These are phyloP conservation scores for Meyerozyma athensensis DNA, from an alignment of 1,139 yeast species.

Conservation along the genomic window DNA sequence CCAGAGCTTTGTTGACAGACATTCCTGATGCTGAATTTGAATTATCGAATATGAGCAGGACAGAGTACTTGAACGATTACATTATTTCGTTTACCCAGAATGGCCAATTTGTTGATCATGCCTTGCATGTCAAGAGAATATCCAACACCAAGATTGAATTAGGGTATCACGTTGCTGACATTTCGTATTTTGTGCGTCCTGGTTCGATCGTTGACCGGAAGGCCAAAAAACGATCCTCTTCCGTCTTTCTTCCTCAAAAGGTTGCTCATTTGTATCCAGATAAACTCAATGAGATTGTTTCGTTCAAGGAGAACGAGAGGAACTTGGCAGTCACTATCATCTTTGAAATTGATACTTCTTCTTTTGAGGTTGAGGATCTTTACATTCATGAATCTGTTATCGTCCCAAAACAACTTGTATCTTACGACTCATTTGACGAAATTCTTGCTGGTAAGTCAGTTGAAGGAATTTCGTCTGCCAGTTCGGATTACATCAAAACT, in stretches of 20 bases:
- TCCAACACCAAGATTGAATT: conserved; percentile 59
- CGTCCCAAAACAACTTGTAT: conserved; percentile 53
- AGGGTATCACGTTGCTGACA: conserved; percentile 81
- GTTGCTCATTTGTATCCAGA: conserved; percentile 65
- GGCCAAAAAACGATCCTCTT: conserved; percentile 83
- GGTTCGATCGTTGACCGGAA: conserved; percentile 82
- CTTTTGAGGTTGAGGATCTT: conserved; percentile 70
- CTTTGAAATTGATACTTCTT: conserved; percentile 72
- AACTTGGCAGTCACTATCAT: conserved; percentile 75
- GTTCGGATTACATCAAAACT: conserved; percentile 63
- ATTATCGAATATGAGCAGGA: conserved; percentile 38
- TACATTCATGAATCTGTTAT: conserved; percentile 74
- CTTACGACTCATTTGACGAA: conserved; percentile 50
- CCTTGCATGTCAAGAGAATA: conserved; percentile 66
- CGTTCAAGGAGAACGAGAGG: conserved; percentile 58
- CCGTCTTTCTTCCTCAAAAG: conserved; percentile 87
- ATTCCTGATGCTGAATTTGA: conserved; percentile 36
- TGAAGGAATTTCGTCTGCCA: conserved; percentile 48
- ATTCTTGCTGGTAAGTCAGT: conserved; percentile 33
- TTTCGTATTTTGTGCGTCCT: conserved; percentile 62
- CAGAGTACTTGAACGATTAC: conserved; percentile 57
- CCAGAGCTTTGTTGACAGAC: conserved; percentile 22
- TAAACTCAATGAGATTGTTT: conserved; percentile 52
- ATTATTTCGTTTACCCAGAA: conserved; percentile 64
- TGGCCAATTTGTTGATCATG: conserved; percentile 65